Conservation (phyloP, 805 yeast species). For the Cyberlindnera bimundalis region DNA sequence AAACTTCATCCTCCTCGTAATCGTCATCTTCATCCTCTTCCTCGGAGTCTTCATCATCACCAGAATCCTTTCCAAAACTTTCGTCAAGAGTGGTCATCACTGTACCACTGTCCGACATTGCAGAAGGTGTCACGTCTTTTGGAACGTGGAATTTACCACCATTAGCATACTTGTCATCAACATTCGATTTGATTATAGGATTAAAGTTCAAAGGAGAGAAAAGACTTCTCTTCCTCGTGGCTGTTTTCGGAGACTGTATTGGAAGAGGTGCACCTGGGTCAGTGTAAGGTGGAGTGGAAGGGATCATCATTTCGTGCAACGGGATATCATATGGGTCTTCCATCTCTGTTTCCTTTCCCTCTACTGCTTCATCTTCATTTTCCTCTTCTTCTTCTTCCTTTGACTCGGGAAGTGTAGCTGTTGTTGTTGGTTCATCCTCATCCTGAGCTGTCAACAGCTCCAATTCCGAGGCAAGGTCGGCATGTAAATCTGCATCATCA, state of each 20-base stretch:
- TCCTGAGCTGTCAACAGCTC: slow-evolving; percentile 16
- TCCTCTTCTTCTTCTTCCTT: slow-evolving; percentile 1
- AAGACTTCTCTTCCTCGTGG: slow-evolving; percentile 47
- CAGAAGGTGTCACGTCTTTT: slow-evolving; percentile 15
- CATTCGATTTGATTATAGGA: slow-evolving; percentile 68
- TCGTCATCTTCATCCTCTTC: slow-evolving; percentile 19
- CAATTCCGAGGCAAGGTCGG: slow-evolving; percentile 34
- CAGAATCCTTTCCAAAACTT: slow-evolving; percentile 21
- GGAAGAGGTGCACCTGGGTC: slow-evolving; percentile 89
- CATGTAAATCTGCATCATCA: slow-evolving; percentile 32
- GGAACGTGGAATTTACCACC: slow-evolving; percentile 87
- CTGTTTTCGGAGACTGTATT: slow-evolving; percentile 42
- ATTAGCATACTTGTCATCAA: slow-evolving; percentile 80
- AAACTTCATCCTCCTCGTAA: slow-evolving; percentile 15
- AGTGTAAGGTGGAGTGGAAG: slow-evolving; percentile 52
- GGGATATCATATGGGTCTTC: slow-evolving; percentile 46
- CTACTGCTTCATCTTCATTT: no score
- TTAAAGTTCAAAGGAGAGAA: slow-evolving; percentile 83
- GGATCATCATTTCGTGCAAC: slow-evolving; percentile 53
- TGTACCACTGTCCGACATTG: slow-evolving; percentile 23
- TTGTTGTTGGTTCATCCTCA: neutral
- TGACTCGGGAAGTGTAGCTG: neutral
- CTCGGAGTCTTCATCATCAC: slow-evolving; percentile 26
- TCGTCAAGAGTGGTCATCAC: slow-evolving; percentile 13
- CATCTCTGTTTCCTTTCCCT: neutral